Base-by-base conservation (phyloP, 495 filamentous ascomycete genomes). In the Lepidopterella palustris region DNA sequence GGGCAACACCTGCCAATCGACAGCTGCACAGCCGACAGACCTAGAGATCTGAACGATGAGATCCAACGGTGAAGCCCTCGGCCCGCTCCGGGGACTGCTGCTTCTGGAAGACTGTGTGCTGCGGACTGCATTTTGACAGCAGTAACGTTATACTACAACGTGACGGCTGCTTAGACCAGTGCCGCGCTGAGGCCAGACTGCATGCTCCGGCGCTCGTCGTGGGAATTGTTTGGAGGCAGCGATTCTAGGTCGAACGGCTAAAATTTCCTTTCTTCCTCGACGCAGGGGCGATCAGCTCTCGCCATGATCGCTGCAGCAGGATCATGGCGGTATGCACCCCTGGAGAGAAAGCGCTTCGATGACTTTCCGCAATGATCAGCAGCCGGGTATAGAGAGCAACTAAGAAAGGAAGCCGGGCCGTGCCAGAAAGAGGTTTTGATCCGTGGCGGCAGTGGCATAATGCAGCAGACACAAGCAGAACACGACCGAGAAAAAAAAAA, bases 1-100 rank as follows among this genome's bases (percentile, higher is more conserved):
- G 10, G 57, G 25, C 61, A 20, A 24, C 39, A 28, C 49, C 31
- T 35, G 53, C 62, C 48, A 60, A 48, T 57, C n/a, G 45, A 15
- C 25, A 39, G 18, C 23, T 18, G 15, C n/a, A 45, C 47, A 26
- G 50, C 49, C 47, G 57, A 60, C 51, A 50, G 53, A 65, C 50
- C 55, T 49, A 31, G 28, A 49, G 56, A 66, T 62, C 64, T 60
- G 48, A 52, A 47, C 53, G 64, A 59, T 64, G 55, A 49, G 57
- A 60, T 64, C 57, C 58, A 67, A 67, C 64, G 64, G 64, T 53
- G 42, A 63, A 53, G 42, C 49, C 45, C 58, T 62, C 65, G 65
- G 65, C 65, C 61, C 65, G 65, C 61, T 52, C 65, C 65, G 65
- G 65, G 31, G 62, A 64, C 58, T 58, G 57, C 57, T 58, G 57